Percentiles rank a stretch among this genome's conserved stretches.
Conservation (phyloP, 345 rosid genomes). For the Camelina sativa region DNA sequence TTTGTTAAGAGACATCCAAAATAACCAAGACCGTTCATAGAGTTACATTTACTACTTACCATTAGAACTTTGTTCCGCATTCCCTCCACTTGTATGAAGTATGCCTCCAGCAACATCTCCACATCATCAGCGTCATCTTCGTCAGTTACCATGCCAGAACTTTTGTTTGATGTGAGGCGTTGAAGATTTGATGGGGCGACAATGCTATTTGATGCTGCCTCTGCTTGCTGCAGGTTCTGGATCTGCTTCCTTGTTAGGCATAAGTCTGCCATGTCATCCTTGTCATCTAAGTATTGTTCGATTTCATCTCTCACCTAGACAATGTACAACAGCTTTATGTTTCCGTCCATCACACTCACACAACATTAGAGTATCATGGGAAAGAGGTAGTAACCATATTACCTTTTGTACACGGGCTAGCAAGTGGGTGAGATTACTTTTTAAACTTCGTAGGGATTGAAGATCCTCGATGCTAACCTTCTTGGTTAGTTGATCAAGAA, state of each 20-base stretch:
- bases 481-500: slow-evolving; percentile 83
- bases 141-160: slow-evolving; percentile 60
- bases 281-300: slow-evolving; percentile 81
- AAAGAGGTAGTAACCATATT: not conserved
- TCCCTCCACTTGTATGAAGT: slow-evolving; percentile 92
- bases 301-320: slow-evolving; percentile 82
- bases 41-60: slow-evolving; percentile 34
- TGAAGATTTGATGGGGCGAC: slow-evolving; percentile 41
- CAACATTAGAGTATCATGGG: slow-evolving; percentile 4
- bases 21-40: not conserved
- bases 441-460: slow-evolving; percentile 77
- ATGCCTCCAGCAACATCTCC: slow-evolving; percentile 93
- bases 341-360: not conserved
- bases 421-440: slow-evolving; percentile 81
- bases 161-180: slow-evolving; percentile 57
- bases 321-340: slow-evolving; percentile 8
- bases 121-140: slow-evolving; percentile 79
- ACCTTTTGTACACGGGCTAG: slow-evolving; percentile 96
- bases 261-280: slow-evolving; percentile 86
- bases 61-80: slow-evolving; percentile 85
- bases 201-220: slow-evolving; percentile 49
- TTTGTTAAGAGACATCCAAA: not conserved
- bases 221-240: slow-evolving; percentile 65
- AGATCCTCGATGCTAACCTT: slow-evolving; percentile 89
- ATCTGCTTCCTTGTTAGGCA: slow-evolving; percentile 80